A percentile compares a stretch with the other conserved stretches of the same genome.
These are phyloP conservation scores for Suhomyces sp. DNA, from an alignment of 805 yeast genomes.

Conservation along the genomic window DNA sequence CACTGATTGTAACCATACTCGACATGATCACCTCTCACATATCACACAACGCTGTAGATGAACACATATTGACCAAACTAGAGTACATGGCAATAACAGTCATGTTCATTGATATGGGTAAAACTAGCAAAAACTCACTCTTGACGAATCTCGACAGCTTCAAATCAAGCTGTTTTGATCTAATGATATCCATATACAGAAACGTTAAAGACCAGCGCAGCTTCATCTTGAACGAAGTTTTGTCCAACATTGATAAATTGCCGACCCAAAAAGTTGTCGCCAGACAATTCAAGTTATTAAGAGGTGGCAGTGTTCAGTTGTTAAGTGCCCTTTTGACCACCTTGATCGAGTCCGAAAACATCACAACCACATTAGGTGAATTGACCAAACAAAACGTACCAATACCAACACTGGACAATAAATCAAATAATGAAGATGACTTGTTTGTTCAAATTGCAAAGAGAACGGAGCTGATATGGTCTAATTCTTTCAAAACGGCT, in stretches of 20 bases:
- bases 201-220: conserved; percentile 48
- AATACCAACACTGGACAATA: background rate
- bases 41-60: conserved; percentile 31
- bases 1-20: conserved; percentile 13
- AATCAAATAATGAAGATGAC: background rate
- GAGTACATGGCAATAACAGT: conserved; percentile 49
- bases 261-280: conserved; percentile 45
- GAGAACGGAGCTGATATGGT: background rate
- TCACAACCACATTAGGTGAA: conserved; percentile 9
- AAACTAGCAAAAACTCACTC: conserved; percentile 17
- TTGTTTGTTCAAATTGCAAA: background rate
- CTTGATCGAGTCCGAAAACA: conserved; percentile 27
- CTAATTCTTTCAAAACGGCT: conserved; percentile 8
- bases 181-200: conserved; percentile 37
- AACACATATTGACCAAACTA: conserved; percentile 52
- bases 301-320: conserved; percentile 50
- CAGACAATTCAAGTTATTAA: conserved; percentile 40
- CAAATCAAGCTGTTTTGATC: conserved; percentile 23
- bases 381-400: conserved; percentile 16
- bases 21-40: conserved; percentile 10
- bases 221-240: conserved; percentile 60
- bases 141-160: conserved; percentile 26
- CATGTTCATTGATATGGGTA: conserved; percentile 38
- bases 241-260: conserved; percentile 48
- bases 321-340: conserved; percentile 45